Conservation (phyloP, 164 flowering plant genomes). For the Nymphaea colorata region DNA sequence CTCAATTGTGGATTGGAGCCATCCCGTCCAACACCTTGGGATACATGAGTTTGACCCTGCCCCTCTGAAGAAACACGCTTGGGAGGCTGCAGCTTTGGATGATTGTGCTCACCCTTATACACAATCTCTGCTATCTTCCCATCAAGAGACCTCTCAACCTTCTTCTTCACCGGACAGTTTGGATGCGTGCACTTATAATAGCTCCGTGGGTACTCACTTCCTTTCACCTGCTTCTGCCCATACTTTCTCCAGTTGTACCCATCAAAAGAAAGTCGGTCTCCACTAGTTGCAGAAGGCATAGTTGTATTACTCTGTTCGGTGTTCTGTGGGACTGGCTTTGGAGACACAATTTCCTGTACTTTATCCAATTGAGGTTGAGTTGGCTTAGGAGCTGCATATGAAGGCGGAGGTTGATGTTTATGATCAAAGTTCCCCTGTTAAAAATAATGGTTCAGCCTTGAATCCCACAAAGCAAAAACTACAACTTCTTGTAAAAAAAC, state of each 20-base stretch:
- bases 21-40: conserved; percentile 32
- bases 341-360: not conserved
- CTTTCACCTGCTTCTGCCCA: conserved; percentile 98
- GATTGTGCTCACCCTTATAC: conserved; percentile 92
- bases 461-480: not conserved
- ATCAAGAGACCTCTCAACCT: conserved; percentile 78
- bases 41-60: conserved; percentile 21
- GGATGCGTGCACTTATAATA: conserved; percentile 92
- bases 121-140: conserved; percentile 90
- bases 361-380: not conserved
- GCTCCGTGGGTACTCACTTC: conserved; percentile 86
- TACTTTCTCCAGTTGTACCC: conserved; percentile 97
- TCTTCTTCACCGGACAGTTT: conserved; percentile 86
- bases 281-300: conserved; percentile 7
- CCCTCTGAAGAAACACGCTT: conserved; percentile 31
- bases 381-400: not conserved
- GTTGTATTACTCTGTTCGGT: not conserved
- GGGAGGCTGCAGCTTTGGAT: conserved; percentile 66
- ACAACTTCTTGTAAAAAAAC: not conserved
- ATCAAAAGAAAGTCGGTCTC: conserved; percentile 56
- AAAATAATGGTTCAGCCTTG: not conserved
- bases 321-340: not conserved
- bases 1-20: conserved; percentile 16
- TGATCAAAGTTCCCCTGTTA: not conserved
- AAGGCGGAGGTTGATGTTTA: not conserved